Evolutionary conservation across 108 stramenopile species (phyloP).

Genomic region (Cyclotella sp.): DNA sequence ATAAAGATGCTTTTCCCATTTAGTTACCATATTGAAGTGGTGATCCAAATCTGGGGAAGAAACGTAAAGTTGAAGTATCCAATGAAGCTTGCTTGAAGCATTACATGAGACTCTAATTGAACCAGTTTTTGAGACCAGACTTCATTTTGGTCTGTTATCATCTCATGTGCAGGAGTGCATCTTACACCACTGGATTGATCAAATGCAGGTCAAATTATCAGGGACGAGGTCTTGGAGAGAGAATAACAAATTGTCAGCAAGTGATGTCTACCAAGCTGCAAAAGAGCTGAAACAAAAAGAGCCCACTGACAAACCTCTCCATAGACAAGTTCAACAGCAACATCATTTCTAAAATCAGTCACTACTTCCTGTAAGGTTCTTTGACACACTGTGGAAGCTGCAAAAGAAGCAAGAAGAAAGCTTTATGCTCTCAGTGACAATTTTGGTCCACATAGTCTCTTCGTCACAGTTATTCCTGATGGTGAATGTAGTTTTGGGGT

Average conservation of each 20-base stretch:
- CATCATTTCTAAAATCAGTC: not conserved
- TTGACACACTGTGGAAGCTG: not conserved
- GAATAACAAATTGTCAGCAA: not conserved
- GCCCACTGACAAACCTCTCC: not conserved
- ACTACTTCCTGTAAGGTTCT: not conserved
- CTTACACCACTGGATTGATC: not conserved
- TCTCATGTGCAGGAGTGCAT: not conserved
- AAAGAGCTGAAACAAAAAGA: not conserved
- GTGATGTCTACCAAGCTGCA: not conserved
- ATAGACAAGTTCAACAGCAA: not conserved
- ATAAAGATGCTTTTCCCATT: not conserved
- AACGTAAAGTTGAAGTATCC: not conserved
- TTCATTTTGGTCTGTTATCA: constrained; percentile 9
- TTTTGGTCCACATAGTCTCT: too few species aligned
- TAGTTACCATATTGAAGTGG: constrained; percentile 9
- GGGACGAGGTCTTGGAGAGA: not conserved
- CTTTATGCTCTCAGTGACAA: too few species aligned
- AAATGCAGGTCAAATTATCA: constrained; percentile 3
- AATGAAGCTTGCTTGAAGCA: constrained; percentile 1
- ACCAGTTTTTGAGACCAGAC: constrained; percentile 10
- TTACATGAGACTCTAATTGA: constrained; percentile 6
- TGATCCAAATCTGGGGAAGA: constrained; percentile 1
- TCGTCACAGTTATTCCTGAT: too few species aligned
- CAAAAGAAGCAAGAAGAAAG: too few species aligned
- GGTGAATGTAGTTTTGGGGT: too few species aligned